These are phyloP conservation scores for Stygiomarasmius scandens DNA, from an alignment of 1,284 basidiomycete genomes.

Conservation along the genomic window DNA sequence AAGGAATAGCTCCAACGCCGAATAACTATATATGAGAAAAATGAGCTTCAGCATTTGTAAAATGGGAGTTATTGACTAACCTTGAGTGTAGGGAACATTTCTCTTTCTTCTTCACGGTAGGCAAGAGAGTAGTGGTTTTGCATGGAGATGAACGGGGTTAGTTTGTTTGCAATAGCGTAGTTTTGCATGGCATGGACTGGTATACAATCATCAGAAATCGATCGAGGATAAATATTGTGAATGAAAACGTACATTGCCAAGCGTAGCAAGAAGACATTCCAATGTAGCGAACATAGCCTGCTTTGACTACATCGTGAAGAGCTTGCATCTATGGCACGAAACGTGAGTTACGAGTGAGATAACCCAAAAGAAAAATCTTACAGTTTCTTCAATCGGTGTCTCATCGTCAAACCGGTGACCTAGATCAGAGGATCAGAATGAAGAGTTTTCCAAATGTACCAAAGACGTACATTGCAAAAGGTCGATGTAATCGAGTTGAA, in stretches of 20 bases:
- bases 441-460: background rate
- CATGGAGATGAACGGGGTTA: conserved; percentile 73
- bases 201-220: too few species aligned
- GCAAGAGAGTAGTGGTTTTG: conserved; percentile 63
- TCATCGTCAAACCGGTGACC: conserved; percentile 62
- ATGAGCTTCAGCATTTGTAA: too few species aligned
- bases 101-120: conserved; percentile 70
- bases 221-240: background rate
- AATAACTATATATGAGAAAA: conserved; percentile 24
- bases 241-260: conserved; percentile 43
- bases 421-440: conserved; percentile 7
- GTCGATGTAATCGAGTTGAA: conserved; percentile 74
- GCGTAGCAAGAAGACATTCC: conserved; percentile 60
- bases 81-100: conserved; percentile 66
- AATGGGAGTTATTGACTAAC: too few species aligned
- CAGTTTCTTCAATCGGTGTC: conserved; percentile 48
- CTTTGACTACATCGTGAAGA: conserved; percentile 65
- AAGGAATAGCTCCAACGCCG: conserved; percentile 47
- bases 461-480: conserved; percentile 37
- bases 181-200: conserved; percentile 53
- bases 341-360: conserved; percentile 3
- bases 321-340: conserved; percentile 56
- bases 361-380: conserved; percentile 5
- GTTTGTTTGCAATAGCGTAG: conserved; percentile 52
- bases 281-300: conserved; percentile 67